A percentile compares a stretch with the other conserved stretches of the same genome.
phyloP scores from a whole-genome alignment of 371 early-diverging fungal species.

The Gilbertella persicaria region DNA sequence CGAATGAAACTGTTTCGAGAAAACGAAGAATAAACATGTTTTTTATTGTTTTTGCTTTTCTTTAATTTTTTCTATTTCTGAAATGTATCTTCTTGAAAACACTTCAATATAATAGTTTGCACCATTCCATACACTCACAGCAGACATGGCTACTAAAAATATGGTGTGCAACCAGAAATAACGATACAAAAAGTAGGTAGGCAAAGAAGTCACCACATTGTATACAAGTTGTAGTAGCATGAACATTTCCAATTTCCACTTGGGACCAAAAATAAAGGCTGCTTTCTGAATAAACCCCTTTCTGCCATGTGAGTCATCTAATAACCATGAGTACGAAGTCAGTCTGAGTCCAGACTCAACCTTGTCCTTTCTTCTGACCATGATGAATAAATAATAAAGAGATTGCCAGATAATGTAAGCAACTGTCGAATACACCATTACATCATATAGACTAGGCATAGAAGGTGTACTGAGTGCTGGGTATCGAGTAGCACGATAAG shows the following conservation, averaged over 20 bases:
- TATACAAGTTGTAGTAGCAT: constrained; percentile 68
- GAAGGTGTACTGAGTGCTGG: constrained; percentile 41
- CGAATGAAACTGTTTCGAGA: constrained; percentile 30
- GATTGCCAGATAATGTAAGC: constrained; percentile 72
- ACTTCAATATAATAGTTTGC: constrained; percentile 77
- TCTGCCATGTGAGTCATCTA: constrained; percentile 52
- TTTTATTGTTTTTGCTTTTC: constrained; percentile 1
- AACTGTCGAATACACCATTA: constrained; percentile 49
- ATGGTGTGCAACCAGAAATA: constrained; percentile 58
- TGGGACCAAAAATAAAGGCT: constrained; percentile 53
- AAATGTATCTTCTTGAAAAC: constrained; percentile 61
- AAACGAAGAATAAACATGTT: constrained; percentile 9
- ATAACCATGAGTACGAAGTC: constrained; percentile 71
- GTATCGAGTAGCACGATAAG: constrained; percentile 40
- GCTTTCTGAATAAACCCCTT: constrained; percentile 52
- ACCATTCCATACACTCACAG: constrained; percentile 70
- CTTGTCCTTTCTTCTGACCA: constrained; percentile 62
- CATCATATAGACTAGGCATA: constrained; percentile 29
- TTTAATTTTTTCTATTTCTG: constrained; percentile 47
- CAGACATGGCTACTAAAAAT: constrained; percentile 59
- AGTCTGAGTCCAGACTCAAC: constrained; percentile 62
- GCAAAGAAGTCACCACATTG: constrained; percentile 50
- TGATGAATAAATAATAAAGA: constrained; percentile 66
- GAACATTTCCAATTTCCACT: constrained; percentile 63
- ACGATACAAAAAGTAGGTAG: constrained; percentile 47